Percentiles rank a stretch among this genome's conserved stretches.
These are phyloP conservation scores for Cladorrhinum sp. DNA, from an alignment of 2,329 filamentous ascomycete genomes.

Conservation along the genomic window DNA sequence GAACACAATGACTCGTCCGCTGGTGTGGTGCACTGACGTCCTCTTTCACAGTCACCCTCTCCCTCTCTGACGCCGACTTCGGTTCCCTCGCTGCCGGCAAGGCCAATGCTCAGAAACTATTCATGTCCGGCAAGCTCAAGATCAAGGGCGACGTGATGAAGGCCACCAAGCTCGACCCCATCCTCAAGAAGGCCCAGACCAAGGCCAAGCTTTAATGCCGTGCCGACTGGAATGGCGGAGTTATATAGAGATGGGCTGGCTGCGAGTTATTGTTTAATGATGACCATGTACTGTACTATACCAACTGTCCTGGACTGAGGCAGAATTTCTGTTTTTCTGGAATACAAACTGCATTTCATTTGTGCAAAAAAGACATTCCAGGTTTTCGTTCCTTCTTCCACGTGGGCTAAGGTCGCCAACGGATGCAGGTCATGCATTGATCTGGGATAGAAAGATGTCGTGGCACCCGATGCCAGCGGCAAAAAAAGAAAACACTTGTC, in stretches of 20 bases:
- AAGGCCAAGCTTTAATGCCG: conserved; percentile 73
- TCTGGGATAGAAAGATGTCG: too few species aligned
- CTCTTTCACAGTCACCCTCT: conserved; percentile 83
- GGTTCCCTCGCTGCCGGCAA: conserved; percentile 77
- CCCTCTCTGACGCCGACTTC: conserved; percentile 84
- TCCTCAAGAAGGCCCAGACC: conserved; percentile 81
- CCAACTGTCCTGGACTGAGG: neutral
- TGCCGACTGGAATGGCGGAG: neutral
- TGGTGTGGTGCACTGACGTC: neutral
- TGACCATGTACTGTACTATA: conserved; percentile 13
- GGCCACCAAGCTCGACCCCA: conserved; percentile 91
- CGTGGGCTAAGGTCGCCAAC: neutral
- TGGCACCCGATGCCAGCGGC: too few species aligned
- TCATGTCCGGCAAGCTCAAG: conserved; percentile 99
- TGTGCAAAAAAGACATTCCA: neutral
- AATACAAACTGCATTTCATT: neutral
- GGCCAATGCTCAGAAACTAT: conserved; percentile 90
- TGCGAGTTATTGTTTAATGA: neutral
- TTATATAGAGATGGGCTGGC: neutral
- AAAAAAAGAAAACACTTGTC: neutral
- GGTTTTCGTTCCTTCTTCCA: too few species aligned
- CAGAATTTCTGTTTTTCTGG: neutral
- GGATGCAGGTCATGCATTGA: neutral
- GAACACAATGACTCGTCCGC: neutral
- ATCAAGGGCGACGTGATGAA: conserved; percentile 98